Evolutionary conservation across 345 rosid genomes (phyloP), one percentile per base, ranked within the genome.

Genomic region (Crucihimalaya himalaica): DNA sequence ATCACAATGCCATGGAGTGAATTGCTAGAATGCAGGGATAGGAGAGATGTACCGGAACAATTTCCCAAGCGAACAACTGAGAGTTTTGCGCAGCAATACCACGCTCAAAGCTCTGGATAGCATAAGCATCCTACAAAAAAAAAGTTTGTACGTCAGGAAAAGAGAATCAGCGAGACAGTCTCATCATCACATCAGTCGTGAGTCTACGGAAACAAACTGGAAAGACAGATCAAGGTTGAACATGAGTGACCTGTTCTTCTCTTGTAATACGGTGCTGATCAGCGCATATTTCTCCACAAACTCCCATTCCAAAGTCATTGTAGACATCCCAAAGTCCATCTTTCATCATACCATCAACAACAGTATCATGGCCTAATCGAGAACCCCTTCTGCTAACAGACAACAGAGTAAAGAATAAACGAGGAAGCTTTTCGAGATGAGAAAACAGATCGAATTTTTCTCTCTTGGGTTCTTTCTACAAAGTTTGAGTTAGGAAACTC

Each of bases 321-420:
- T 87, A 95, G 23, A 95, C 98, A 83, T 95, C 99, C 99, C 99
- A 95, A 56, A 95, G 81, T 27, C 99, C 99, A 79, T 95, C 99
- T 84, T 92, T 90, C 66, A 88, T 78, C 97, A 95, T 86, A 57
- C 97, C 98, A 58, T 95, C 99, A 32, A 95, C 81, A 71, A 95
- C 60, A 35, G 83, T 81, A 83, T 87, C 98, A 73, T 95, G 87
- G 61, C 99, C 96, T 32, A 90, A 65, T 19, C 94, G 85, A 20
- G 96, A 95, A 70, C 99, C 99, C 81, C 79, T 87, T 83, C 99
- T 95, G 92, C 74, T 66, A 56, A 59, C 25, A 70, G 66, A 72
- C 35, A 61, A 10, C 34, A 59, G 19, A 29, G 19, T 4, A 40
- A 27, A 37, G 0, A 23, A 51, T 35, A 25, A 63, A 28, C n/a